Conservation (phyloP, 139 green algal genomes). For the Pseudopediastrum boryanum region DNA sequence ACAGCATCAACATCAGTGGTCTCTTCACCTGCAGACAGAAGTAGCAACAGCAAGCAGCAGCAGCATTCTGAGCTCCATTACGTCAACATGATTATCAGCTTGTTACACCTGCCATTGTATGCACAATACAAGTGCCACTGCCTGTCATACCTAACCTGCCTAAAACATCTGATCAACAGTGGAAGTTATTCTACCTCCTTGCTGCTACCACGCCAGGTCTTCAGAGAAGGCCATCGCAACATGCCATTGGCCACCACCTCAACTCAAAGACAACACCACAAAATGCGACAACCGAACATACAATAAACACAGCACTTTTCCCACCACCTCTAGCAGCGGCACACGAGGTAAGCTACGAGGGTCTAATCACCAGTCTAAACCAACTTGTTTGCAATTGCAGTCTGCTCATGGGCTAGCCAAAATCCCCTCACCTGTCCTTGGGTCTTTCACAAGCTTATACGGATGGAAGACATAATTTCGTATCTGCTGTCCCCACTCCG, state of each 20-base stretch:
- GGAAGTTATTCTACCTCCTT: background rate
- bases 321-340: too few relatives aligned
- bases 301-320: too few relatives aligned
- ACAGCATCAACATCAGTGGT: conserved; percentile 69
- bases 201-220: too few relatives aligned
- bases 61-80: background rate
- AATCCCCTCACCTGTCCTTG: conserved; percentile 67
- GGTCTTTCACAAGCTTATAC: conserved; percentile 96
- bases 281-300: background rate
- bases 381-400: background rate
- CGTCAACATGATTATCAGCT: background rate
- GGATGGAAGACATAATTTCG: conserved; percentile 98
- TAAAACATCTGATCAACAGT: background rate
- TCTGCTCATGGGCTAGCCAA: background rate
- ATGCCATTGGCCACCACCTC: background rate
- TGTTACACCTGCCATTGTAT: background rate
- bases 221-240: too few relatives aligned
- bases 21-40: conserved; percentile 61
- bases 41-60: background rate
- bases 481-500: conserved; percentile 98
- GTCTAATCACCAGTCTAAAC: background rate
- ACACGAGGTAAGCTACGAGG: too few relatives aligned
- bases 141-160: background rate
- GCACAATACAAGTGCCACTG: background rate
- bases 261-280: background rate